A percentile compares a stretch with the other conserved stretches of the same genome.
phyloP scores from a whole-genome alignment of 495 filamentous ascomycete species.

The Ramalina peruviana region DNA sequence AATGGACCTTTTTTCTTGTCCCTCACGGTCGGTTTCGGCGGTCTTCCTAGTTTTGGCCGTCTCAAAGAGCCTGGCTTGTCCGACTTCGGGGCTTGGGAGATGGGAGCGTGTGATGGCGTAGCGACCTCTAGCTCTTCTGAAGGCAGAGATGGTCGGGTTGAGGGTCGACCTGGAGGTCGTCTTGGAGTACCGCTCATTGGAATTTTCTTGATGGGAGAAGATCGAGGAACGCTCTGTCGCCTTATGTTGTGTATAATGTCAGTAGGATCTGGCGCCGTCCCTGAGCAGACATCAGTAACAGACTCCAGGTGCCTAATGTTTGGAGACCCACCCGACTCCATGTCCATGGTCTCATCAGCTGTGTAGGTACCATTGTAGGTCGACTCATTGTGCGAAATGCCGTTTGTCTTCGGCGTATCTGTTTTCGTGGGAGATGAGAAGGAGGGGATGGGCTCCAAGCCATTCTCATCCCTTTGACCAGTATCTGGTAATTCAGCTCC shows the following conservation, averaged over 20 bases:
- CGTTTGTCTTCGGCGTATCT: slow-evolving; percentile 25
- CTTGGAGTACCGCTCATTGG: slow-evolving; percentile 28
- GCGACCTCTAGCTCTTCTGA: slow-evolving; percentile 6
- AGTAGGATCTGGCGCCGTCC: slow-evolving; percentile 32
- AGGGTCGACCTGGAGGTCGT: slow-evolving; percentile 10
- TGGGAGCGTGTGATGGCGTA: slow-evolving; percentile 12
- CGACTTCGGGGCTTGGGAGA: slow-evolving; percentile 2
- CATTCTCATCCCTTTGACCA: slow-evolving; percentile 76
- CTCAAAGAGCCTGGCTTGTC: not conserved
- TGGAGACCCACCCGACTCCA: slow-evolving; percentile 24
- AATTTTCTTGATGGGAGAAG: slow-evolving; percentile 33
- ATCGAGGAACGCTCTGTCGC: slow-evolving; percentile 19
- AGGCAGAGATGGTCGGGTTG: slow-evolving; percentile 12
- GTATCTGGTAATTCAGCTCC: slow-evolving; percentile 69
- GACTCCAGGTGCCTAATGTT: not conserved
- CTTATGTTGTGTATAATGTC: slow-evolving; percentile 19
- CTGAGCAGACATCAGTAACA: slow-evolving; percentile 14
- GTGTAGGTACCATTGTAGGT: slow-evolving; percentile 18
- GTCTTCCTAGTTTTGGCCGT: not conserved
- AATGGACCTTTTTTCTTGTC: slow-evolving; percentile 13
- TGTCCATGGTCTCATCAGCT: slow-evolving; percentile 29
- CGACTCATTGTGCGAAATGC: slow-evolving; percentile 16
- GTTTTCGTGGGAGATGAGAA: slow-evolving; percentile 78
- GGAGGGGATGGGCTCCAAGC: slow-evolving; percentile 75
- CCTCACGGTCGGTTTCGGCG: slow-evolving; percentile 1